A percentile compares a stretch with the other conserved stretches of the same genome.
These are phyloP conservation scores for Dothideomycetidae sp. DNA, from an alignment of 2,329 filamentous ascomycete genomes.

Conservation along the genomic window DNA sequence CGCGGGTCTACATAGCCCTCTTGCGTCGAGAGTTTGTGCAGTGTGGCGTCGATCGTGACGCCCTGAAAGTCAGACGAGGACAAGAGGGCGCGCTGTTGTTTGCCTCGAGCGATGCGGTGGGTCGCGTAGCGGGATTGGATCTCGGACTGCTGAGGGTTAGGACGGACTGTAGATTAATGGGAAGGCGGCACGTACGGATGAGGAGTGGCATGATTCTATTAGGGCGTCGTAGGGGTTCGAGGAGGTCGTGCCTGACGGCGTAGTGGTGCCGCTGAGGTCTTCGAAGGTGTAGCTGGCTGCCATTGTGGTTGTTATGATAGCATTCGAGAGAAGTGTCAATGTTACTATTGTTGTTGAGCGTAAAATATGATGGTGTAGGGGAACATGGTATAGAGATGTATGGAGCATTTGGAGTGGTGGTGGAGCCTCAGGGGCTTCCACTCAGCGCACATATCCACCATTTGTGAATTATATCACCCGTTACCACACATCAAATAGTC, in stretches of 20 bases:
- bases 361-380: too few relatives aligned
- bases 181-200: too few relatives aligned
- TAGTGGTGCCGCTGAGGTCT: conserved; percentile 19
- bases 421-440: too few relatives aligned
- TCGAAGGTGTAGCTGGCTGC: conserved; percentile 24
- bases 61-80: conserved; percentile 53
- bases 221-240: conserved; percentile 66
- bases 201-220: conserved; percentile 51
- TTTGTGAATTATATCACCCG: too few relatives aligned
- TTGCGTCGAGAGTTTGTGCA: conserved; percentile 55
- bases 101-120: conserved; percentile 63
- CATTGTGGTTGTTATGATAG: conserved; percentile 14
- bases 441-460: too few relatives aligned
- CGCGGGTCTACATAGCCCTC: conserved; percentile 60
- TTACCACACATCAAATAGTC: too few relatives aligned
- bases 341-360: too few relatives aligned
- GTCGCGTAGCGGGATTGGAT: conserved; percentile 59
- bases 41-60: conserved; percentile 60
- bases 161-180: too few relatives aligned
- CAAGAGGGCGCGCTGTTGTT: conserved; percentile 60
- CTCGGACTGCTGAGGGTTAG: too few relatives aligned
- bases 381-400: too few relatives aligned
- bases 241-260: conserved; percentile 21
- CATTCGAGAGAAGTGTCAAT: too few relatives aligned
- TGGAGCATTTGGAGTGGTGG: too few relatives aligned